Percentiles rank a stretch among this genome's conserved stretches.
These are phyloP conservation scores for Chlorella ohadii DNA, from an alignment of 139 green algal species.

Conservation along the genomic window DNA sequence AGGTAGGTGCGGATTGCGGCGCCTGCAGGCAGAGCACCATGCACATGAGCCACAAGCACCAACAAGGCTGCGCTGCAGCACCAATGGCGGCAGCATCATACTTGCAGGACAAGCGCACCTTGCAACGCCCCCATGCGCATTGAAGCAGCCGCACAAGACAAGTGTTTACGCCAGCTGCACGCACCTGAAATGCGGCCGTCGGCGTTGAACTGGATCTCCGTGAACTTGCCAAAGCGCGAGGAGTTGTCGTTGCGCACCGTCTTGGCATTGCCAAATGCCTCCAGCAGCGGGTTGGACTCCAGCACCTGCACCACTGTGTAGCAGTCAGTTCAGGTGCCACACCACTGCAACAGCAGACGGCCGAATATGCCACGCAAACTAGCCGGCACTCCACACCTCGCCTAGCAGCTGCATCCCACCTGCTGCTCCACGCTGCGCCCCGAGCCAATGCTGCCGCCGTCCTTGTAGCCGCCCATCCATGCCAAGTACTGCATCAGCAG, in stretches of 20 bases:
- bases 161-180: no score
- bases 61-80: neutral
- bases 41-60: neutral
- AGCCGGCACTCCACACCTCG: no score
- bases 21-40: conserved; percentile 38
- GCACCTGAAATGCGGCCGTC: conserved; percentile 75
- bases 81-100: no score
- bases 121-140: no score
- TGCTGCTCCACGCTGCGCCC: conserved; percentile 81
- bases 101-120: neutral
- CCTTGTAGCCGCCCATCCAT: conserved; percentile 81
- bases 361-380: no score
- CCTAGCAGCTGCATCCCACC: neutral
- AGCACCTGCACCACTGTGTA: conserved; percentile 70
- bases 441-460: conserved; percentile 41
- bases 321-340: neutral
- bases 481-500: conserved; percentile 98
- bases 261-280: conserved; percentile 99
- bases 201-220: conserved; percentile 98
- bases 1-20: conserved; percentile 97
- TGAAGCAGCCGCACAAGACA: no score
- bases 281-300: conserved; percentile 97
- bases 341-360: neutral
- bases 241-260: conserved; percentile 99
- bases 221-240: conserved; percentile 99